Conservation (phyloP, 208 protist species). For the Blechomonas ayalai region DNA sequence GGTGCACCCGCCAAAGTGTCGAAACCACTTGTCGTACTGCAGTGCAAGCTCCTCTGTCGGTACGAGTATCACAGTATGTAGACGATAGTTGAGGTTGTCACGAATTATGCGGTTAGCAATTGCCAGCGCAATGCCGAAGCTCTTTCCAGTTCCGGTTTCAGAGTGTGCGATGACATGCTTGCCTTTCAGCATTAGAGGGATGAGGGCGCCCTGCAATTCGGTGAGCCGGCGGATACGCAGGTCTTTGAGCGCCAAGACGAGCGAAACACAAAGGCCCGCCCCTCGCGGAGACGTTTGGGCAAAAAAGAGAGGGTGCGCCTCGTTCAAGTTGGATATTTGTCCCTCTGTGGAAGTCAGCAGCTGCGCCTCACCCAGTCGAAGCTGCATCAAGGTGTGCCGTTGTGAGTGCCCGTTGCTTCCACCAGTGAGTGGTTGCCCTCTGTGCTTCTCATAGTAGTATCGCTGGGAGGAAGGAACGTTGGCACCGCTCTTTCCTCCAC, state of each 20-base stretch:
- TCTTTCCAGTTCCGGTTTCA: slow-evolving; percentile 86
- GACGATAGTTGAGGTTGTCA: slow-evolving; percentile 78
- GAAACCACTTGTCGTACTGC: slow-evolving; percentile 88
- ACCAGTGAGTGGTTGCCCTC: neutral
- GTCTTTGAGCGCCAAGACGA: slow-evolving; percentile 58
- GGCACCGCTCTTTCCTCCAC: slow-evolving; percentile 28
- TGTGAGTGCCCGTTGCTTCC: slow-evolving; percentile 13
- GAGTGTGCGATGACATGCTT: slow-evolving; percentile 88
- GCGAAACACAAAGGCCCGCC: slow-evolving; percentile 64
- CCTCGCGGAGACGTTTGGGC: slow-evolving; percentile 58
- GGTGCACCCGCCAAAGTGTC: slow-evolving; percentile 72
- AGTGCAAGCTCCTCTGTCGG: slow-evolving; percentile 80
- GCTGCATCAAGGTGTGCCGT: slow-evolving; percentile 48
- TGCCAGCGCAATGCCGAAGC: slow-evolving; percentile 84
- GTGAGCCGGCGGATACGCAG: slow-evolving; percentile 69
- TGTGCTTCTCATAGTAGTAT: slow-evolving; percentile 55
- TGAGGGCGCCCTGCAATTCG: slow-evolving; percentile 80
- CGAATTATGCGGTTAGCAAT: slow-evolving; percentile 79
- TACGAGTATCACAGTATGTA: slow-evolving; percentile 84
- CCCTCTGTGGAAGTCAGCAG: slow-evolving; percentile 57
- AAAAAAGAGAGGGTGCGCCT: slow-evolving; percentile 81
- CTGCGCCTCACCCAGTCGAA: slow-evolving; percentile 72
- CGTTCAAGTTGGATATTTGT: slow-evolving; percentile 68
- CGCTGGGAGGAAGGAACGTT: slow-evolving; percentile 75
- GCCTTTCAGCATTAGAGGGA: slow-evolving; percentile 78